Evolutionary conservation across 345 rosid genomes (phyloP).

Genomic region (Turnera subulata): DNA sequence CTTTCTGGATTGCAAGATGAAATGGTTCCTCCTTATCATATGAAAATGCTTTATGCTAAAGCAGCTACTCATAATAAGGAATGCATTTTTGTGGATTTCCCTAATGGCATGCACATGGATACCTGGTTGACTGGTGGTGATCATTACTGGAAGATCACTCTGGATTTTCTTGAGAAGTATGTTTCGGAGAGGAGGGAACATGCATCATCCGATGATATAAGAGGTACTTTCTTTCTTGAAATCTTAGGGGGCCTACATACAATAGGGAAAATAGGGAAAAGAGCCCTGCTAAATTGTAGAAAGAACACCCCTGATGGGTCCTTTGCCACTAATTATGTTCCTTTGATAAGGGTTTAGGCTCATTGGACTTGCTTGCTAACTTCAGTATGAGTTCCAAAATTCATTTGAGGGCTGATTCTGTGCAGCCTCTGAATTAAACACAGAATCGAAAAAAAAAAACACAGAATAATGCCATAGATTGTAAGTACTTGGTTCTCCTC

Average conservation of each 20-base stretch:
- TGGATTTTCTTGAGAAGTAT: constrained; percentile 54
- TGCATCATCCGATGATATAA: constrained; percentile 21
- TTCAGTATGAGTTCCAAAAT: too few relatives aligned
- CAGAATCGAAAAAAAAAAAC: too few relatives aligned
- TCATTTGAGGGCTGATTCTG: too few relatives aligned
- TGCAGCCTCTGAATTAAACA: too few relatives aligned
- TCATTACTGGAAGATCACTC: constrained; percentile 68
- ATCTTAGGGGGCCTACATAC: neutral
- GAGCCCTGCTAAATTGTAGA: too few relatives aligned
- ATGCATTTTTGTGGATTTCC: constrained; percentile 76
- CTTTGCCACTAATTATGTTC: too few relatives aligned
- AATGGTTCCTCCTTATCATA: constrained; percentile 95
- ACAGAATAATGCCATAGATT: too few relatives aligned
- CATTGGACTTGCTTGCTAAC: too few relatives aligned
- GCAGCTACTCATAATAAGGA: constrained; percentile 76
- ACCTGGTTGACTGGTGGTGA: constrained; percentile 97
- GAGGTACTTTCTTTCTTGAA: constrained; percentile 26
- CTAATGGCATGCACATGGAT: constrained; percentile 98
- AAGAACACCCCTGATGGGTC: too few relatives aligned
- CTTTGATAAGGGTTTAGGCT: too few relatives aligned
- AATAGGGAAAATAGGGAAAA: neutral
- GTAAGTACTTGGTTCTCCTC: too few relatives aligned
- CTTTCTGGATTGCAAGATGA: constrained; percentile 97
- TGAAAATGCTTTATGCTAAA: constrained; percentile 85
- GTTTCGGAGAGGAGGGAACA: constrained; percentile 45